Evolutionary conservation across 768 basidiomycete genomes (phyloP), one percentile per base, ranked within the genome.

Genomic region (Lentinula detonsa): DNA sequence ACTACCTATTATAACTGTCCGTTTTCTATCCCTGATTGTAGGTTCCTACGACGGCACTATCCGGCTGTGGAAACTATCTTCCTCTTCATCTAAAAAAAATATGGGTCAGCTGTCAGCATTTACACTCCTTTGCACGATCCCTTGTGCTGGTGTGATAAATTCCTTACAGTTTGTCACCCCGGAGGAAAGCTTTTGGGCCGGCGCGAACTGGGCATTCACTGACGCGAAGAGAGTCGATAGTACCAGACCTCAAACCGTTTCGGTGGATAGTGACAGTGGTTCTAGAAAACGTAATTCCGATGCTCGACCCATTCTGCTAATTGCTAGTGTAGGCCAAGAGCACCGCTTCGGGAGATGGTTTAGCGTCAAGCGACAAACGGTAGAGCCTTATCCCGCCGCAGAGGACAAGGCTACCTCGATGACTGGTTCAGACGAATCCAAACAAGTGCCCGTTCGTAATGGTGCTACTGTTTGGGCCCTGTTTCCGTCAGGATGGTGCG

Each of bases 1-100:
- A 13, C 3, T 34, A 33, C 8, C 16, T 34, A 18, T 35, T 28
- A 50, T 15, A 28, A 9, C 39, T 33, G 16, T 49, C 21, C 18
- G 28, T 62, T 59, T 48, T 21, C 16, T 59, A 28, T 59, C 35
- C 49, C 39, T 16, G 13, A 39, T 42, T 35, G 2, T 63, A 97
- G 95, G 96, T 35, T 98, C 97, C 10, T 98, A 92, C 89, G 94
- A 97, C 64, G 93, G 94, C 49, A 71, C 80, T 52, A 84, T 98
- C 67, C 89, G 91, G 54, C 76, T 99, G 71, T 99, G 97, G 96
- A 88, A 91, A 68, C 78, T 99, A 35, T 21, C 37, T 8, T 23
- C 55, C 40, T 40, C 55, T 8, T 56, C 55, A 42, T 56, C 55
- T 21, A 56, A 56, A 39, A 56, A 56, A 15, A 56, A 43, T n/a